Evolutionary conservation across 495 filamentous ascomycete species (phyloP).

Genomic region (Evernia prunastri): DNA sequence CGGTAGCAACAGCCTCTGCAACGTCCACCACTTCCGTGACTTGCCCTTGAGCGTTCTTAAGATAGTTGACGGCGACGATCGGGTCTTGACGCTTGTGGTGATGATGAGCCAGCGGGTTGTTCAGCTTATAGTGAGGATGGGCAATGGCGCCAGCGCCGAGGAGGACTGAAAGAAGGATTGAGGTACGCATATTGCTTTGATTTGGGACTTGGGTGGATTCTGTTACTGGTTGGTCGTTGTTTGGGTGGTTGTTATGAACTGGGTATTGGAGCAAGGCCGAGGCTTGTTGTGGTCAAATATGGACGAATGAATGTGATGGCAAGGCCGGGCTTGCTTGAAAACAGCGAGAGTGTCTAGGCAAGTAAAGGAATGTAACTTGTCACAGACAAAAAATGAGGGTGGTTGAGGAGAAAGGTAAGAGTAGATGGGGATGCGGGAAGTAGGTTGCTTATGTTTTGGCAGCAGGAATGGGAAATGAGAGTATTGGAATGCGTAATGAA

Average conservation of each 20-base stretch:
- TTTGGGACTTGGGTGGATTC: background rate
- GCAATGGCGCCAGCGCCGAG: constrained; percentile 23
- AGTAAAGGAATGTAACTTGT: constrained; percentile 20
- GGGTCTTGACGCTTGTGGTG: constrained; percentile 21
- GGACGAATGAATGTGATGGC: constrained; percentile 16
- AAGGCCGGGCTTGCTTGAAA: constrained; percentile 17
- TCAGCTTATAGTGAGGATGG: constrained; percentile 19
- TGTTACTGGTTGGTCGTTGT: background rate
- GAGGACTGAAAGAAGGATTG: constrained; percentile 19
- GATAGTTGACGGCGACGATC: background rate
- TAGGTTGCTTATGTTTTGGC: background rate
- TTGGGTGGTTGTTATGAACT: background rate
- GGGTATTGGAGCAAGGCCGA: constrained; percentile 10
- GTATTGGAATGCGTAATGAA: constrained; percentile 6
- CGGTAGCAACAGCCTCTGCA: constrained; percentile 14
- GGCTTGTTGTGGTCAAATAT: constrained; percentile 13
- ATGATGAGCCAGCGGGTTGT: constrained; percentile 17
- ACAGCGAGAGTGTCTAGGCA: constrained; percentile 10
- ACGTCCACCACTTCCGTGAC: constrained; percentile 6
- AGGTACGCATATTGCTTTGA: constrained; percentile 20
- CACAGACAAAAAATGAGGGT: constrained; percentile 16
- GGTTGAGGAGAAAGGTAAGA: constrained; percentile 6
- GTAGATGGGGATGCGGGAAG: background rate
- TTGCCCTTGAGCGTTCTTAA: constrained; percentile 11
- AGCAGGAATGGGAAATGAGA: constrained; percentile 11